These are phyloP conservation scores for Chrysoporthe austroafricana DNA, from an alignment of 2,329 filamentous ascomycete species.

Conservation along the genomic window DNA sequence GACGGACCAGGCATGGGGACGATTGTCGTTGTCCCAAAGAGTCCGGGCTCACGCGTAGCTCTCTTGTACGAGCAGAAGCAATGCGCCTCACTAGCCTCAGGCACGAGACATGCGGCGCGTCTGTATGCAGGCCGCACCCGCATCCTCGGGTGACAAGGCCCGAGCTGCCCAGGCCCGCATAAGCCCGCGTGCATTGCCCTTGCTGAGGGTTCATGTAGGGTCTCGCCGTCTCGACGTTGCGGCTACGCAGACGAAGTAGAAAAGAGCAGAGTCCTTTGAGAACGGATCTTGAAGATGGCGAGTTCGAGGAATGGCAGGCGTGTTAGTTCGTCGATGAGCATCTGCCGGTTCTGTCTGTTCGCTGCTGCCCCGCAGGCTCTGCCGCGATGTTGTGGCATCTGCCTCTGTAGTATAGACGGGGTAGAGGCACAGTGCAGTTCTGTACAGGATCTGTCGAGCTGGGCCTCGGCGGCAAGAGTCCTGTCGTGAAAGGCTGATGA, in stretches of 20 bases:
- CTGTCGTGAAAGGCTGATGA: slow-evolving; percentile 45
- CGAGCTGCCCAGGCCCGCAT: slow-evolving; percentile 9
- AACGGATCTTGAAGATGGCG: slow-evolving; percentile 12
- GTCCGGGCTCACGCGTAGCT: slow-evolving; percentile 14
- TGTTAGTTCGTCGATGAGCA: background rate
- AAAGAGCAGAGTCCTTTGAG: slow-evolving; percentile 8
- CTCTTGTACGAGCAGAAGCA: slow-evolving; percentile 5
- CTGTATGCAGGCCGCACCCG: slow-evolving; percentile 17
- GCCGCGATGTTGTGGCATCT: background rate
- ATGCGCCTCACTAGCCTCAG: slow-evolving; percentile 17
- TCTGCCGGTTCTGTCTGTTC: slow-evolving; percentile 9
- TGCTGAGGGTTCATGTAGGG: slow-evolving; percentile 9
- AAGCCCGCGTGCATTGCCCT: slow-evolving; percentile 5
- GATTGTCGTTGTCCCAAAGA: slow-evolving; percentile 11
- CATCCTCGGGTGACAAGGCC: slow-evolving; percentile 15
- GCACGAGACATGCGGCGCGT: slow-evolving; percentile 17
- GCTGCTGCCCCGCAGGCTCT: background rate
- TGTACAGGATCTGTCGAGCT: slow-evolving; percentile 11
- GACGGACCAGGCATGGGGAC: slow-evolving; percentile 16
- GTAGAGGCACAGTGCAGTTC: slow-evolving; percentile 10
- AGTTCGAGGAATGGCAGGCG: background rate
- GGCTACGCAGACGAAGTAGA: slow-evolving; percentile 17
- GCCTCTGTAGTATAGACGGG: background rate
- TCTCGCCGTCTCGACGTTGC: slow-evolving; percentile 13
- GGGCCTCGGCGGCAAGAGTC: slow-evolving; percentile 42